Evolutionary conservation across 495 filamentous ascomycete species (phyloP).

Genomic region (Podospora fimiseda): DNA sequence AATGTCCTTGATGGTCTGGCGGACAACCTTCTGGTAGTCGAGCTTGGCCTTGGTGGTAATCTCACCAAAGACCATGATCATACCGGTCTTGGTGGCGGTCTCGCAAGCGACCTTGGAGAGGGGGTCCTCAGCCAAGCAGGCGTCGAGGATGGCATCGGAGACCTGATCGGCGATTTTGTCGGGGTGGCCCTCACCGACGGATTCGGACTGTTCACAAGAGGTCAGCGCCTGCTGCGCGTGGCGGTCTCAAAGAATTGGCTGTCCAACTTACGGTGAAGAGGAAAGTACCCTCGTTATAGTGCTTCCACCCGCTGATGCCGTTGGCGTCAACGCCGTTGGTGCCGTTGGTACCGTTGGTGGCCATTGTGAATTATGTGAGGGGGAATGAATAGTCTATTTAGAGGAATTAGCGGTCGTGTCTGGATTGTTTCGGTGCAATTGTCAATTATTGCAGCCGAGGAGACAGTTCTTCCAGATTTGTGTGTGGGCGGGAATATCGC

Average conservation of each 20-base stretch:
- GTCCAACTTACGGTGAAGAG: slow-evolving; percentile 73
- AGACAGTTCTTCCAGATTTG: no score
- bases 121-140: slow-evolving; percentile 87
- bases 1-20: slow-evolving; percentile 93
- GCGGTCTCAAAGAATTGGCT: not conserved
- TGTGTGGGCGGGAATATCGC: not conserved
- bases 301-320: slow-evolving; percentile 38
- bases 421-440: no score
- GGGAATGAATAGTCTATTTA: not conserved
- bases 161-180: slow-evolving; percentile 99
- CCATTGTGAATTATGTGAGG: slow-evolving; percentile 47
- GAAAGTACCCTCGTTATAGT: slow-evolving; percentile 67
- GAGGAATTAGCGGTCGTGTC: not conserved
- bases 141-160: slow-evolving; percentile 97
- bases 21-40: slow-evolving; percentile 98
- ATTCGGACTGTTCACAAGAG: slow-evolving; percentile 63
- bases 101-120: slow-evolving; percentile 98
- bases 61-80: slow-evolving; percentile 99
- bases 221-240: slow-evolving; percentile 12
- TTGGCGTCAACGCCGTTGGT: slow-evolving; percentile 23
- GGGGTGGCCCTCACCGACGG: slow-evolving; percentile 94
- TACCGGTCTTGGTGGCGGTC: slow-evolving; percentile 98
- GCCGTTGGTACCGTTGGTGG: slow-evolving; percentile 49
- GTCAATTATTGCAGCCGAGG: no score
- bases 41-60: slow-evolving; percentile 93